phyloP scores from a whole-genome alignment of 2,329 filamentous ascomycete species.

The Penicillium frequentans region DNA sequence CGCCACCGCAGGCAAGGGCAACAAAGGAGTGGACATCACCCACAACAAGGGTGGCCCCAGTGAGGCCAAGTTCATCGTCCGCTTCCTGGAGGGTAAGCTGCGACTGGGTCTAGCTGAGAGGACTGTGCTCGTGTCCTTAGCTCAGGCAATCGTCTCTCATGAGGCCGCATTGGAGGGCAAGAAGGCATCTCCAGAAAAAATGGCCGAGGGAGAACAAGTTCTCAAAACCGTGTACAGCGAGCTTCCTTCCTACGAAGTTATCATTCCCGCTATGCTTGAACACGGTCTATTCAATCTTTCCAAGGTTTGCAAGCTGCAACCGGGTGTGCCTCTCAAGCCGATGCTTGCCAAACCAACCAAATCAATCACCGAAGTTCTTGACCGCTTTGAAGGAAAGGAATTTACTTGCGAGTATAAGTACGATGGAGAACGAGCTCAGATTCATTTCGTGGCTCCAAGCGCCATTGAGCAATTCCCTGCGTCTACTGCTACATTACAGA shows the following conservation, averaged over 20 bases:
- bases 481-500: conserved; percentile 62
- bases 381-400: conserved; percentile 90
- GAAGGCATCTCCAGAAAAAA: conserved; percentile 68
- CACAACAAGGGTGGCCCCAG: conserved; percentile 92
- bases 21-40: conserved; percentile 70
- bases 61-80: conserved; percentile 90
- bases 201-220: conserved; percentile 79
- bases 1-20: conserved; percentile 65
- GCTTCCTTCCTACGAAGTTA: conserved; percentile 90
- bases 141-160: conserved; percentile 83
- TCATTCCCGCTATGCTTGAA: conserved; percentile 84
- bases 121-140: conserved; percentile 84
- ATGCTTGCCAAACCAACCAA: conserved; percentile 99
- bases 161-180: conserved; percentile 70
- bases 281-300: conserved; percentile 80
- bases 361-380: conserved; percentile 93
- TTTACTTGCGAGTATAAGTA: conserved; percentile 99
- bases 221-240: conserved; percentile 94
- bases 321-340: conserved; percentile 91
- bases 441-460: conserved; percentile 90
- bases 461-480: conserved; percentile 68
- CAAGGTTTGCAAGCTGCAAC: conserved; percentile 85
- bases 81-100: conserved; percentile 92
- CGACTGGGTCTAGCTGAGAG: conserved; percentile 88
- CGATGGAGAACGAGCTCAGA: conserved; percentile 96